Base-by-base conservation (phyloP, 768 basidiomycete species). In the Pluteus cervinus region DNA sequence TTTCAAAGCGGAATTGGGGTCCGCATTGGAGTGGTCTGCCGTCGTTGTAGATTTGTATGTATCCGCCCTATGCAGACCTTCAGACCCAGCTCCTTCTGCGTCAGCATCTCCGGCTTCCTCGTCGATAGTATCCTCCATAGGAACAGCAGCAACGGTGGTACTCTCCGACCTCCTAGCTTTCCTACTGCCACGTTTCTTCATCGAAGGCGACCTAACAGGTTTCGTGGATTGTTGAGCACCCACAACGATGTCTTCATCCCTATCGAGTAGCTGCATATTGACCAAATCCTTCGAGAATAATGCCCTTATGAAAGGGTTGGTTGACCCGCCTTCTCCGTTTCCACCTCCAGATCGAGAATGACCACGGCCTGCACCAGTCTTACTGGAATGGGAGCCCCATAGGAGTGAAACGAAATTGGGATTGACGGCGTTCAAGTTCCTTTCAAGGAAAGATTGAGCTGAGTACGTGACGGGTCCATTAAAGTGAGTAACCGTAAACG, bases 221-320 rank as follows among this genome's bases (percentile, higher is more conserved):
- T 93, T 91, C 46, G 91, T 81, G 23, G 81, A 80, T 56, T 96
- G 92, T 54, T 92, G 90, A 0, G 91, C 92, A 4, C 91, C 77
- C 11, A 97, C 93, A 43, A 97, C 93, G 0, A 92, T 96, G 34
- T 94, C 92, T 51, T 97, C 91, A 50, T 93, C 84, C 44, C 83
- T 68, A 0, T 94, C 92, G 53, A 96, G 92, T 0, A 82, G 86
- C 53, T 91, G 83, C 0, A 89, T 94, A 0, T 91, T 88, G 44
- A 99, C 90, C 2, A 84, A 82, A 53, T 89, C 89, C 25, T 69
- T 77, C 0, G 82, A 83, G 61, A 98, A 98, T 5, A 99, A 63
- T 6, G 83, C 85, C 43, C 88, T 87, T 33, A 97, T 75, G 63
- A 97, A 98, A 0, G 90, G 84, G 44, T 94, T 94, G 53, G 76